Evolutionary conservation across 2,329 filamentous ascomycete species (phyloP), one percentile per base, ranked within the genome.

Genomic region (Erysiphe pulchra): DNA sequence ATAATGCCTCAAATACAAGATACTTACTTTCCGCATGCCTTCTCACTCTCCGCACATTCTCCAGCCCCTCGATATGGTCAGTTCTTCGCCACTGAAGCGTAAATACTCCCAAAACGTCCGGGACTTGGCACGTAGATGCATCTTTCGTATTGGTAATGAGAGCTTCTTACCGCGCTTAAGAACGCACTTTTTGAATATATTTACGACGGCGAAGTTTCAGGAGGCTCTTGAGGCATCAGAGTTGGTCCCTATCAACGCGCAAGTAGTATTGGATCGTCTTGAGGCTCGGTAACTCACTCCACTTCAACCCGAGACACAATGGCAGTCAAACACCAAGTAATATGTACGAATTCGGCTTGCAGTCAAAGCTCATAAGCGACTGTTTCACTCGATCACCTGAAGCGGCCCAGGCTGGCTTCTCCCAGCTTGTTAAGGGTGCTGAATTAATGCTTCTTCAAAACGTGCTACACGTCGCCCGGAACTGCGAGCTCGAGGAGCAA

Each of bases 1-100:
- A 24, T 59, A 55, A 48, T 64, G 50, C 49, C 54, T 47, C 44
- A 47, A 56, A 18, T 48, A 62, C 43, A 59, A 62, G 40, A 63
- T 65, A 50, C 58, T 61, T 45, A 56, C 55, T 42, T 52, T 49
- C 40, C 18, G 48, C 17, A 28, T 51, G 45, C 49, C 48, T 46
- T 31, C 49, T 31, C 39, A 51, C 61, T 50, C 63, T 46, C 63
- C 57, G 46, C 52, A 64, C 53, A 45, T 61, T 14, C 55, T 61
- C 18, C 54, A 65, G 52, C 60, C 59, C 42, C 59, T 65, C 44
- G 54, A 64, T 57, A 51, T 63, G 37, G 54, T 53, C 20, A 60
- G 54, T 50, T 65, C 64, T 53, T 48, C 53, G 43, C 52, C 55
- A 20, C 51, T 63, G 16, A 63, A 63, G 51, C 42, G 44, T 14